Conservation (phyloP, 805 yeast genomes). For the Saccharomycopsis fodiens region DNA sequence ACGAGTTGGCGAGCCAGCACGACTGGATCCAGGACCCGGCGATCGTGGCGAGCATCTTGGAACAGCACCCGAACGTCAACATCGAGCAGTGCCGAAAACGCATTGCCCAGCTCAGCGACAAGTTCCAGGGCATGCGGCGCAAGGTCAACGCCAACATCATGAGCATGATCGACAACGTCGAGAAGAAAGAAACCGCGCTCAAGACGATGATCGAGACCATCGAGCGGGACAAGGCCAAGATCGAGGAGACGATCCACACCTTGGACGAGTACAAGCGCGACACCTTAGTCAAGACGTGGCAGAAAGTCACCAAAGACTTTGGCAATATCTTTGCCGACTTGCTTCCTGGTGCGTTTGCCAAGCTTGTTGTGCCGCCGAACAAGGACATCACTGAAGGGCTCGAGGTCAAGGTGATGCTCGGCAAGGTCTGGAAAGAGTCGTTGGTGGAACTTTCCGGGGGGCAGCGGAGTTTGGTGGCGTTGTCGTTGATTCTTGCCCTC, state of each 20-base stretch:
- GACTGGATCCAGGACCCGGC: constrained; percentile 70
- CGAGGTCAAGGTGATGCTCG: constrained; percentile 83
- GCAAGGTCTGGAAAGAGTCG: constrained; percentile 93
- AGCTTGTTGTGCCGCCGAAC: constrained; percentile 74
- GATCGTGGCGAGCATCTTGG: constrained; percentile 46
- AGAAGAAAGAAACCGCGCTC: constrained; percentile 73
- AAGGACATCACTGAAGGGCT: constrained; percentile 83
- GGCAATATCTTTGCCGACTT: constrained; percentile 85
- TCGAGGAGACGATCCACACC: constrained; percentile 77
- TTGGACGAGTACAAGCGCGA: constrained; percentile 80
- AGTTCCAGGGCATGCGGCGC: constrained; percentile 62
- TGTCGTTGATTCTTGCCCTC: constrained; percentile 85
- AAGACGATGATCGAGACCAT: constrained; percentile 78
- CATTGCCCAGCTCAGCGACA: constrained; percentile 46
- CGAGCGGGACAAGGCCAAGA: constrained; percentile 81
- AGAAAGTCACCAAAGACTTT: constrained; percentile 80
- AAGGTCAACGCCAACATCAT: constrained; percentile 80
- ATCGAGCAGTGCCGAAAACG: constrained; percentile 55
- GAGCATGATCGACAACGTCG: constrained; percentile 88
- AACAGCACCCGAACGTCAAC: constrained; percentile 55
- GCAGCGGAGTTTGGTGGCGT: constrained; percentile 88
- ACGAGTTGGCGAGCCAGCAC: constrained; percentile 43
- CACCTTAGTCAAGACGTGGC: constrained; percentile 77
- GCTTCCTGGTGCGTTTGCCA: constrained; percentile 84
- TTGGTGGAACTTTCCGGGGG: constrained; percentile 95